These are phyloP conservation scores for Podosphaera xanthii DNA, from an alignment of 2,329 filamentous ascomycete species.

Conservation along the genomic window DNA sequence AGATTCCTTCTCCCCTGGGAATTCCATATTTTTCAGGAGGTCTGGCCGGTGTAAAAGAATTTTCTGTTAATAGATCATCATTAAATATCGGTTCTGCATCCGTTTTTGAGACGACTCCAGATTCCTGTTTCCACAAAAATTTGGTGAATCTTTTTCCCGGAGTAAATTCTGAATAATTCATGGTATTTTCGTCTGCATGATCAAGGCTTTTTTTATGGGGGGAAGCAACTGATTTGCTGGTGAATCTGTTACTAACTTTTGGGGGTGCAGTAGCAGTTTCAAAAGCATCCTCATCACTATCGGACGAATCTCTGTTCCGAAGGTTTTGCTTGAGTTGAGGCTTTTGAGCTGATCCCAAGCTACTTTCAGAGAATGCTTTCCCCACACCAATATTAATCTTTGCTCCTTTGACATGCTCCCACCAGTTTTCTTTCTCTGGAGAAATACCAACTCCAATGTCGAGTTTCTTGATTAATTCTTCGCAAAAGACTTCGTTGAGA, in stretches of 20 bases:
- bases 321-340: not conserved
- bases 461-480: too few relatives aligned
- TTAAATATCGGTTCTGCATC: not conserved
- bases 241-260: conserved; percentile 12
- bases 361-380: conserved; percentile 7
- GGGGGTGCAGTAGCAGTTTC: conserved; percentile 12
- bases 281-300: conserved; percentile 13
- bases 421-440: conserved; percentile 9
- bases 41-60: not conserved
- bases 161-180: too few relatives aligned
- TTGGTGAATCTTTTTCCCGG: too few relatives aligned
- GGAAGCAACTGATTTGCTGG: not conserved
- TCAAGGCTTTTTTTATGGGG: too few relatives aligned
- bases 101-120: not conserved
- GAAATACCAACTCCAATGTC: too few relatives aligned
- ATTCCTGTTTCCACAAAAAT: too few relatives aligned
- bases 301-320: too few relatives aligned
- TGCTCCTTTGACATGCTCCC: conserved; percentile 11
- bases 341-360: conserved; percentile 1
- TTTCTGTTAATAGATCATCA: conserved; percentile 3
- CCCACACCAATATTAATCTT: conserved; percentile 8
- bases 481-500: too few relatives aligned
- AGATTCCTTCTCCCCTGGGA: too few relatives aligned
- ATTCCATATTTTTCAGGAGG: not conserved
- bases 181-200: too few relatives aligned